Evolutionary conservation across 352 stramenopile genomes (phyloP).

Genomic region (Pythium phragmiticola): DNA sequence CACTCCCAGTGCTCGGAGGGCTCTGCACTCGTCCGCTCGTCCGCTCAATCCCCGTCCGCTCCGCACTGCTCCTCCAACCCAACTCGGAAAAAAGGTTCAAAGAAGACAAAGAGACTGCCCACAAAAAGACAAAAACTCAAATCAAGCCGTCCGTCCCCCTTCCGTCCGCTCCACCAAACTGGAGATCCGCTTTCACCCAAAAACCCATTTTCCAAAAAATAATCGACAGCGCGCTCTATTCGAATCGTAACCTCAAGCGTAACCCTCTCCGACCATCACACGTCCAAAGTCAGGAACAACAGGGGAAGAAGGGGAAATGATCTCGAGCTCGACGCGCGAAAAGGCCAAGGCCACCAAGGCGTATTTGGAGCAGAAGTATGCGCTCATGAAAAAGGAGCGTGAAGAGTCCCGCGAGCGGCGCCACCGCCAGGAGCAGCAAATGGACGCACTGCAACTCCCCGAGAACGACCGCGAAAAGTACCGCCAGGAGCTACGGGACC

Average conservation of each 20-base stretch:
- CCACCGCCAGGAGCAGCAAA: conserved; percentile 80
- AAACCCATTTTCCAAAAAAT: conserved; percentile 14
- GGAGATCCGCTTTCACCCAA: conserved; percentile 21
- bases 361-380: conserved; percentile 89
- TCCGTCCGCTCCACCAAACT: background rate
- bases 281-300: background rate
- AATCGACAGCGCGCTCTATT: conserved; percentile 4
- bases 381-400: conserved; percentile 85
- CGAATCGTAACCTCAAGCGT: background rate
- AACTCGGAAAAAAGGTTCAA: background rate
- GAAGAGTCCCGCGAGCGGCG: conserved; percentile 78
- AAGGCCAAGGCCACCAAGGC: conserved; percentile 88
- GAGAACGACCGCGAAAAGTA: conserved; percentile 81
- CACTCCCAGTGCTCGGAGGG: conserved; percentile 15
- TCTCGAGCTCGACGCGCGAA: conserved; percentile 83
- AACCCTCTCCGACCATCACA: background rate
- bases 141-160: background rate
- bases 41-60: conserved; percentile 1
- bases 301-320: conserved; percentile 34
- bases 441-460: conserved; percentile 73
- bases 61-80: conserved; percentile 1
- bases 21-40: conserved; percentile 20
- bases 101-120: background rate
- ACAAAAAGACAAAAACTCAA: background rate
- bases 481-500: conserved; percentile 67